Evolutionary conservation across 2,329 filamentous ascomycete genomes (phyloP).

Genomic region (Colletotrichum incanum): DNA sequence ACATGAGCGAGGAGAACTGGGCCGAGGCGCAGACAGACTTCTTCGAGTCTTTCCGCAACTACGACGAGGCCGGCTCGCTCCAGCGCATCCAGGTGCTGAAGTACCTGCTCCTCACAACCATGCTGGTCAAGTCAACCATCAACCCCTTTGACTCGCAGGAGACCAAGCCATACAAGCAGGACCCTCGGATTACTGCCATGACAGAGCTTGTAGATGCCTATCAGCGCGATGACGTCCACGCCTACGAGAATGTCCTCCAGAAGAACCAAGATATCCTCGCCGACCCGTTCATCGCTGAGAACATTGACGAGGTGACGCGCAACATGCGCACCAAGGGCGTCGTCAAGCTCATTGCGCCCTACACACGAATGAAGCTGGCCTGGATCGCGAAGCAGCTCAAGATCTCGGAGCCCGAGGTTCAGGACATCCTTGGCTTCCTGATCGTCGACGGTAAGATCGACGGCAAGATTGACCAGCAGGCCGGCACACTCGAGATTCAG

Average conservation of each 20-base stretch:
- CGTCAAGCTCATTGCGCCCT: constrained; percentile 92
- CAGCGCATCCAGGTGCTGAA: constrained; percentile 98
- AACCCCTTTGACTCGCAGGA: constrained; percentile 99
- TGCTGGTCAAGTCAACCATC: constrained; percentile 99
- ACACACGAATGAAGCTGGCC: constrained; percentile 89
- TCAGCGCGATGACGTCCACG: constrained; percentile 93
- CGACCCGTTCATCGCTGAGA: constrained; percentile 97
- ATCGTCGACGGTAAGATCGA: constrained; percentile 92
- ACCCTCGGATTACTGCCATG: constrained; percentile 96
- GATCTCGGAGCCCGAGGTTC: constrained; percentile 88
- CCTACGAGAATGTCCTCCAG: constrained; percentile 89
- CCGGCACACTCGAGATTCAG: constrained; percentile 86
- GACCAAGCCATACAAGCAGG: constrained; percentile 97
- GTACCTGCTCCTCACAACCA: constrained; percentile 95
- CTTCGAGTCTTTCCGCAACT: constrained; percentile 98
- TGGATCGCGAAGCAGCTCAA: constrained; percentile 93
- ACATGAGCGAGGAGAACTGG: constrained; percentile 99
- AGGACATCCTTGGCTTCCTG: constrained; percentile 95
- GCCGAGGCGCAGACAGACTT: constrained; percentile 97
- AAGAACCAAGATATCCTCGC: constrained; percentile 90
- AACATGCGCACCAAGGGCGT: constrained; percentile 98
- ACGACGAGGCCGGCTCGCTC: constrained; percentile 96
- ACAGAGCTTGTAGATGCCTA: constrained; percentile 97
- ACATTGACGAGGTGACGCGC: constrained; percentile 98
- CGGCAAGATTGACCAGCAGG: constrained; percentile 91